Conservation (phyloP, 2,329 filamentous ascomycete species). For the Aspergillus cejpii region DNA sequence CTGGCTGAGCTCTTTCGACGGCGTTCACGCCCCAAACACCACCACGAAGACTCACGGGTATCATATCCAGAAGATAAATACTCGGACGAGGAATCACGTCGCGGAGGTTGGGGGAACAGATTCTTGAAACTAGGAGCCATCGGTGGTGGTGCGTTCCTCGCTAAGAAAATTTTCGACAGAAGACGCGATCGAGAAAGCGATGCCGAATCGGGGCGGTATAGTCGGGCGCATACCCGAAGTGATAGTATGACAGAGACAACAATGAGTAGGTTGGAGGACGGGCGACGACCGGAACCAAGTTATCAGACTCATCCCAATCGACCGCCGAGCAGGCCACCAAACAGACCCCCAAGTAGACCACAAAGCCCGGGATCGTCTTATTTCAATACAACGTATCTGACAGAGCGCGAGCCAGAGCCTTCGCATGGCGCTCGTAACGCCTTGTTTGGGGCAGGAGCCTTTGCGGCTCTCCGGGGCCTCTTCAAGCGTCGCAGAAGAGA, state of each 20-base stretch:
- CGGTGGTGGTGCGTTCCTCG: constrained; percentile 57
- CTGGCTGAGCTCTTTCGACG: constrained; percentile 47
- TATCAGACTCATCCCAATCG: constrained; percentile 29
- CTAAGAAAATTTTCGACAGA: constrained; percentile 53
- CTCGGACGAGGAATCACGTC: constrained; percentile 45
- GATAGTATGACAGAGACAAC: constrained; percentile 38
- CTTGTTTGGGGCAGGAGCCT: constrained; percentile 60
- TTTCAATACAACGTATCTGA: constrained; percentile 36
- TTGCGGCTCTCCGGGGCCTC: constrained; percentile 53
- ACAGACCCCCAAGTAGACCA: constrained; percentile 28
- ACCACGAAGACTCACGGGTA: constrained; percentile 45
- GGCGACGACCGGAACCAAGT: constrained; percentile 45
- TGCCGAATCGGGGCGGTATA: constrained; percentile 48
- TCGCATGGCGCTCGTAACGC: constrained; percentile 53
- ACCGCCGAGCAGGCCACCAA: constrained; percentile 31
- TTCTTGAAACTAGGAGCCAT: constrained; percentile 56
- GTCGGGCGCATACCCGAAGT: constrained; percentile 46
- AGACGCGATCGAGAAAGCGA: constrained; percentile 50
- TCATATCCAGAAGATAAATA: constrained; percentile 63
- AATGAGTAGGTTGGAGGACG: constrained; percentile 46
- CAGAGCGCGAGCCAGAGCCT: constrained; percentile 39
- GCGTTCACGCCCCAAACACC: constrained; percentile 39
- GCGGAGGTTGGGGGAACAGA: constrained; percentile 55
- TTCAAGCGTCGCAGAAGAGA: constrained; percentile 54
- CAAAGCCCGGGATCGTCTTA: constrained; percentile 34